Evolutionary conservation across 2,329 filamentous ascomycete species (phyloP).

Genomic region (Cordyceps farinosa): DNA sequence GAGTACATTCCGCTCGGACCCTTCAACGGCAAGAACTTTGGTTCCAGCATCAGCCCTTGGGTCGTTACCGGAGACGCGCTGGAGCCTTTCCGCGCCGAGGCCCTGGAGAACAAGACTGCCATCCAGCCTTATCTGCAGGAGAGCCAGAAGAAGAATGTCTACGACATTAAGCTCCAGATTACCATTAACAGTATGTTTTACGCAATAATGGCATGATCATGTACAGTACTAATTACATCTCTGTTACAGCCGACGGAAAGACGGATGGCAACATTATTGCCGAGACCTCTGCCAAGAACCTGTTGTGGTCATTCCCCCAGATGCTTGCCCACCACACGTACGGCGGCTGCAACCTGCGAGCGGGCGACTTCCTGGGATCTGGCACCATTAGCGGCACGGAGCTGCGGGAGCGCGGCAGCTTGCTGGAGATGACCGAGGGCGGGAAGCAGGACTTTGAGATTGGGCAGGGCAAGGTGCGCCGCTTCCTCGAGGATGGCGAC

Average conservation of each 20-base stretch:
- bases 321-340: constrained; percentile 74
- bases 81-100: constrained; percentile 25
- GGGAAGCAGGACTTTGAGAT: constrained; percentile 43
- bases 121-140: constrained; percentile 53
- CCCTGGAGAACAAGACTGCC: constrained; percentile 32
- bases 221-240: background rate
- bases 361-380: constrained; percentile 66
- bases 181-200: constrained; percentile 36
- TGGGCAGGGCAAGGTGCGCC: constrained; percentile 37
- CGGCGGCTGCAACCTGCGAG: constrained; percentile 65
- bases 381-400: constrained; percentile 38
- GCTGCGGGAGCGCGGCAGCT: constrained; percentile 37
- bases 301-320: constrained; percentile 73
- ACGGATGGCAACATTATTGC: constrained; percentile 15
- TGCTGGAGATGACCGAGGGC: constrained; percentile 44
- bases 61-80: constrained; percentile 59
- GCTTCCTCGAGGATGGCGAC: constrained; percentile 46
- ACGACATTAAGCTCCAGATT: constrained; percentile 38
- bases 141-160: constrained; percentile 35
- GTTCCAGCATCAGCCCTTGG: constrained; percentile 60
- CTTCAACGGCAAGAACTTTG: constrained; percentile 60
- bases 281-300: constrained; percentile 26
- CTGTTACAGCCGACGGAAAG: constrained; percentile 14
- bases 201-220: background rate
- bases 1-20: constrained; percentile 62